phyloP scores from a whole-genome alignment of 192 early-diverging fungal genomes.

The Coemansia sp. region DNA sequence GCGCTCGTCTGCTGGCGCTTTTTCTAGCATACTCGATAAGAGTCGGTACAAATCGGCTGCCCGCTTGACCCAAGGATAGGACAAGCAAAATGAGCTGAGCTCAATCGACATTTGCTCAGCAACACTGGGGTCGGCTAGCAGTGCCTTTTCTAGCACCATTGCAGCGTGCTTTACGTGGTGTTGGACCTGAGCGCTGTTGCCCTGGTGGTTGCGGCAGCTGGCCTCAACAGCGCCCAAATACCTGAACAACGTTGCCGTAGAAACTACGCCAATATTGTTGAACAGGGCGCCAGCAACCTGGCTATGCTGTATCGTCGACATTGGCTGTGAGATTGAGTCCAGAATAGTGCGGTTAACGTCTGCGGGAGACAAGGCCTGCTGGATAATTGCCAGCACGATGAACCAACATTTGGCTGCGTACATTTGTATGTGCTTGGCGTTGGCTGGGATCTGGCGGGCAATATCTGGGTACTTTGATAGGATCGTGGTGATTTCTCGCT shows the following conservation, averaged over 20 bases:
- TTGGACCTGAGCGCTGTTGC: conserved; percentile 12
- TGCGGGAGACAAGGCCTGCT: not conserved
- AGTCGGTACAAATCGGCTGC: conserved; percentile 41
- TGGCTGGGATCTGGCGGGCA: conserved; percentile 4
- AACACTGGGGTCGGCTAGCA: conserved; percentile 19
- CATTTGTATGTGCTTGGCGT: conserved; percentile 16
- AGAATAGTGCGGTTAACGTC: conserved; percentile 18
- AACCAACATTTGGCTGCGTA: conserved; percentile 33
- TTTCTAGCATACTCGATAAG: not conserved
- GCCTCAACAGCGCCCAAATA: conserved; percentile 47
- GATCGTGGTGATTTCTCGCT: not conserved
- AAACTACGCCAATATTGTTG: conserved; percentile 4
- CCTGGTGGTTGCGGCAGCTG: conserved; percentile 28
- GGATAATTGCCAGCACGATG: conserved; percentile 14
- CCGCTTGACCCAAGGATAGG: conserved; percentile 40
- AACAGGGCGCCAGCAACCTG: conserved; percentile 28
- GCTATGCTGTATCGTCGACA: conserved; percentile 27
- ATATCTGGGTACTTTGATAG: conserved; percentile 25
- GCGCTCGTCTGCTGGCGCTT: not conserved
- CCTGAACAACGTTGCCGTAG: conserved; percentile 20
- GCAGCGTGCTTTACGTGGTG: conserved; percentile 34
- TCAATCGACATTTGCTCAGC: conserved; percentile 33
- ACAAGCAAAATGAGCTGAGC: conserved; percentile 44
- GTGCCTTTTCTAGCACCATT: conserved; percentile 23
- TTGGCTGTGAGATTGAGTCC: conserved; percentile 25